Base-by-base conservation (phyloP, 2,329 filamentous ascomycete species). In the Dissoconium aciculare region DNA sequence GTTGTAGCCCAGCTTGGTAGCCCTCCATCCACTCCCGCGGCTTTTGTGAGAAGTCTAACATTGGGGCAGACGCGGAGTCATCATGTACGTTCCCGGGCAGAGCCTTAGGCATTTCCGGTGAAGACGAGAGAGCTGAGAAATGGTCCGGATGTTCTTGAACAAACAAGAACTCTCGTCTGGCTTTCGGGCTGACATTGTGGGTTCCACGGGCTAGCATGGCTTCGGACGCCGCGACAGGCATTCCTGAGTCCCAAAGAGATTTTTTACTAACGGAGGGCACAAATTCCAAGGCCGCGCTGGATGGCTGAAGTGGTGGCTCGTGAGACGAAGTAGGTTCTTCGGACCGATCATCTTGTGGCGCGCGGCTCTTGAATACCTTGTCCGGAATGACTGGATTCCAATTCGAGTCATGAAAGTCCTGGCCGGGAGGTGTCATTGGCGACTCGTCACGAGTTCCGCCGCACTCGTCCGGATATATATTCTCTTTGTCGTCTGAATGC, bases 1-100 rank as follows among this genome's bases (percentile, higher is more conserved):
- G 49, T 29, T 46, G 34, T 4, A 54, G 35, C 14, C 52, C 53
- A 17, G 46, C 45, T 16, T 45, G 39, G 34, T 45, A 52, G 14
- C 53, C 53, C 24, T 50, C 42, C 15, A 48, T 37, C 42, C 45
- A 54, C 2, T 45, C 44, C n/a, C 36, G 41, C 11, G 50, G 41
- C 31, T 49, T 47, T 5, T 42, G 19, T 8, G 35, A 17, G 25
- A 50, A 42, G 33, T 51, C 43, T 13, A 42, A 27, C n/a, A 23
- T 11, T 5, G 15, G 11, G 11, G 27, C 40, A 14, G 30, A 26
- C 10, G 23, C 32, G 17, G 30, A 31, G 27, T 31, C 37, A 23
- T 23, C 19, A 23, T 23, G 8, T 5, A 32, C 16, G 10, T 41
- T 38, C 14, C 43, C 36, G 6, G 30, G 31, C 26, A 28, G 32